A percentile compares a stretch with the other conserved stretches of the same genome.
Conservation (phyloP, 2,329 filamentous ascomycete species). For the Scleromitrula shiraiana region DNA sequence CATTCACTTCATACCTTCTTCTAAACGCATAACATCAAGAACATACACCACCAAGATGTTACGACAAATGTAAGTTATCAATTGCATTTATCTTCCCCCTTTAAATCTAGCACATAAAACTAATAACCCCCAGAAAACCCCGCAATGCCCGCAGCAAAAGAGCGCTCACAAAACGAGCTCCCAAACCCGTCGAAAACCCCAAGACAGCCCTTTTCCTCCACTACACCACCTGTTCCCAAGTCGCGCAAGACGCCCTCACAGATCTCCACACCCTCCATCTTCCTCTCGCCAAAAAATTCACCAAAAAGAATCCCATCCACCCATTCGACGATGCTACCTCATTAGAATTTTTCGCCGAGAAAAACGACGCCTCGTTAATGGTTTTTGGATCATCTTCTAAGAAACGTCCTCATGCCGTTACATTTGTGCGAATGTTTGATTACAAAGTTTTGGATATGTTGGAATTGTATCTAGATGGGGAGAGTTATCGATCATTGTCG, state of each 20-base stretch:
- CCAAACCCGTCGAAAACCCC: conserved; percentile 81
- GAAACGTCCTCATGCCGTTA: conserved; percentile 90
- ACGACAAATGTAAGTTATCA: conserved; percentile 27
- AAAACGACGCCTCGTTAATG: conserved; percentile 86
- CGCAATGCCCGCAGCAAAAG: conserved; percentile 88
- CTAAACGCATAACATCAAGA: conserved; percentile 13
- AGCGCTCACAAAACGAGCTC: conserved; percentile 85
- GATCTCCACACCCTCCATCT: conserved; percentile 81
- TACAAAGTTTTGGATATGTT: conserved; percentile 92
- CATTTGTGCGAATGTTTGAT: conserved; percentile 72
- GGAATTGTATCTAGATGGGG: conserved; percentile 74
- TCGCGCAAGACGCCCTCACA: conserved; percentile 73
- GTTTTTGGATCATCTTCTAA: conserved; percentile 82
- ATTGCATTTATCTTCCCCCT: neutral
- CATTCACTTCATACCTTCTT: conserved; percentile 7
- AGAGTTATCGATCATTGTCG: conserved; percentile 58
- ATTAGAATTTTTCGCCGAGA: conserved; percentile 90
- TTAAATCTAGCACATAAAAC: neutral
- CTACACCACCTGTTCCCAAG: conserved; percentile 75
- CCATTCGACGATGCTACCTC: conserved; percentile 86
- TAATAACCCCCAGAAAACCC: conserved; percentile 44
- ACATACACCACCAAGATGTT: too few species aligned
- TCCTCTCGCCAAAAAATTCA: conserved; percentile 81
- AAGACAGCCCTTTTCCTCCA: conserved; percentile 86
- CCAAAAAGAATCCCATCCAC: conserved; percentile 93